These are phyloP conservation scores for Luvunga scandens DNA, from an alignment of 345 rosid species.

Conservation along the genomic window DNA sequence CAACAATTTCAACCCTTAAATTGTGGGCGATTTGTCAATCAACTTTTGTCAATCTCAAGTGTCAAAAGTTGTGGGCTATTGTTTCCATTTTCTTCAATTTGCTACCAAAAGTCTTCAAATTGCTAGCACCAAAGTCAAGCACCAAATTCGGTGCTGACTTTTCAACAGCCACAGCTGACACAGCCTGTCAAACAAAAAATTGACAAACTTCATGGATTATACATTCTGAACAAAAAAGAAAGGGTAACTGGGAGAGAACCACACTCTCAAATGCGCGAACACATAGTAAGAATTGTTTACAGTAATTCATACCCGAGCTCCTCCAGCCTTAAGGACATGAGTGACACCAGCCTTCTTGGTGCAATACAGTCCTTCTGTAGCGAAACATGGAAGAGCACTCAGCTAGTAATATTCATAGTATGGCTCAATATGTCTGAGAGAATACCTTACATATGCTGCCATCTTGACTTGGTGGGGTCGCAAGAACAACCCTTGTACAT, in stretches of 20 bases:
- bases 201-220: neutral
- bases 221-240: neutral
- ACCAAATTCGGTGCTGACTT: too few relatives aligned
- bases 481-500: constrained; percentile 78
- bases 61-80: too few relatives aligned
- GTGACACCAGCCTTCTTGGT: constrained; percentile 92
- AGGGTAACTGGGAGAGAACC: neutral
- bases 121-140: too few relatives aligned
- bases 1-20: too few relatives aligned
- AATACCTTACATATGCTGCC: constrained; percentile 85
- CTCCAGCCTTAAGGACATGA: constrained; percentile 87
- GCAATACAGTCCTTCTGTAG: constrained; percentile 72
- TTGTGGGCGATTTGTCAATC: too few relatives aligned
- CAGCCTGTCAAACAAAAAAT: constrained; percentile 47
- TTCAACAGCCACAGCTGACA: constrained; percentile 94
- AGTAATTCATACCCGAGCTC: constrained; percentile 68
- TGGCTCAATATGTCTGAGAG: neutral
- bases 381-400: constrained; percentile 2
- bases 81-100: too few relatives aligned
- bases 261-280: neutral
- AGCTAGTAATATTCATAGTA: neutral
- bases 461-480: constrained; percentile 77
- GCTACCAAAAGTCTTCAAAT: too few relatives aligned
- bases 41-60: too few relatives aligned
- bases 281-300: neutral